These are phyloP conservation scores for Candida easanensis DNA, from an alignment of 805 yeast species.

Conservation along the genomic window DNA sequence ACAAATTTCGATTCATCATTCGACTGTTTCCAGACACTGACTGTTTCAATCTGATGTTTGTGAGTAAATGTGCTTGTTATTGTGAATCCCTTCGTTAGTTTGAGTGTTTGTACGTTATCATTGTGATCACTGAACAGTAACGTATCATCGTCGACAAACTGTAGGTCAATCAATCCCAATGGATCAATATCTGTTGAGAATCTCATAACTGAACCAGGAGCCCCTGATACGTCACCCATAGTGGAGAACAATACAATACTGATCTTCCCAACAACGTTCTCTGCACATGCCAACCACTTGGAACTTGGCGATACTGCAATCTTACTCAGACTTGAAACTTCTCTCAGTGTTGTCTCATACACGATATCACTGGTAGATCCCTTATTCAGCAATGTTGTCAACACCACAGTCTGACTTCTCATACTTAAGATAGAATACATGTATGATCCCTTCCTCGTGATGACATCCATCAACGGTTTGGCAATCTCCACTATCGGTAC, in stretches of 20 bases:
- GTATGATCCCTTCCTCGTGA: conserved; percentile 3
- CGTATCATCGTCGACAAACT: conserved; percentile 16
- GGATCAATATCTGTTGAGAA: conserved; percentile 10
- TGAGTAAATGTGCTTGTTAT: conserved; percentile 2
- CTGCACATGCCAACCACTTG: conserved; percentile 15
- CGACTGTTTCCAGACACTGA: conserved; percentile 14
- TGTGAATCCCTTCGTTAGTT: conserved; percentile 10
- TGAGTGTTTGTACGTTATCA: conserved; percentile 9
- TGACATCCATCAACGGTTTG: conserved; percentile 13
- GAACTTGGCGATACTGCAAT: conserved; percentile 9
- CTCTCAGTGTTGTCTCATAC: conserved; percentile 8
- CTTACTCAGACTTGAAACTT: background rate
- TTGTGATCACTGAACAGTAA: conserved; percentile 17
- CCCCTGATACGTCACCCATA: conserved; percentile 11
- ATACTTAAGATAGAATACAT: conserved; percentile 2
- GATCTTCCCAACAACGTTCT: conserved; percentile 6
- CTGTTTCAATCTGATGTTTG: background rate
- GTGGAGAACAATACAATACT: conserved; percentile 8
- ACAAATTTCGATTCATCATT: conserved; percentile 7
- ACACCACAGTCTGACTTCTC: background rate
- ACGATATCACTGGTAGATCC: conserved; percentile 6
- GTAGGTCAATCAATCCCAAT: conserved; percentile 7
- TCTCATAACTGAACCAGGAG: conserved; percentile 5
- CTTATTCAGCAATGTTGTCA: conserved; percentile 3
- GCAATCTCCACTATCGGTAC: conserved; percentile 10